phyloP scores from a whole-genome alignment of 805 yeast species.

The Candida saitoana region DNA sequence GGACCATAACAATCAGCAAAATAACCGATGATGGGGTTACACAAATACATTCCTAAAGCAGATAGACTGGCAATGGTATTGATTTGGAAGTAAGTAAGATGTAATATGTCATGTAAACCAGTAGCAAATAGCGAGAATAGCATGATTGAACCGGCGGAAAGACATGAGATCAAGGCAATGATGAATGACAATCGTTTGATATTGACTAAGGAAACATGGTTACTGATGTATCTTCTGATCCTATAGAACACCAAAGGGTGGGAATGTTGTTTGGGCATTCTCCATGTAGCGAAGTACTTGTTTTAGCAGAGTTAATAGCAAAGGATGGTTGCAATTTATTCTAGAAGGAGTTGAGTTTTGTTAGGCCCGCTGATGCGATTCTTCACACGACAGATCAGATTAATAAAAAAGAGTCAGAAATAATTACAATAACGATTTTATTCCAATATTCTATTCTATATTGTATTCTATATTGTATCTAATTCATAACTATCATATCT shows the following conservation, averaged over 20 bases:
- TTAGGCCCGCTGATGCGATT: too few species aligned
- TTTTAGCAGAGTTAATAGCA: too few species aligned
- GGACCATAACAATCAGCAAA: slow-evolving; percentile 86
- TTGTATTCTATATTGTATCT: too few species aligned
- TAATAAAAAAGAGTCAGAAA: too few species aligned
- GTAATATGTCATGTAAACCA: slow-evolving; percentile 54
- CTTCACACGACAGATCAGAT: neutral
- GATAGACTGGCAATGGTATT: slow-evolving; percentile 73
- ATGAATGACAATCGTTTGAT: slow-evolving; percentile 51
- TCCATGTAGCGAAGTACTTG: too few species aligned
- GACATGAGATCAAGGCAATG: slow-evolving; percentile 59
- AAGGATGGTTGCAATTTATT: too few species aligned
- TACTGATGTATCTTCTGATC: slow-evolving; percentile 40
- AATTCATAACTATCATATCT: too few species aligned
- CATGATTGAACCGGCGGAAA: slow-evolving; percentile 77
- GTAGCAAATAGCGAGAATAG: slow-evolving; percentile 78
- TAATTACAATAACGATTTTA: too few species aligned
- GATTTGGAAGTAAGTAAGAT: slow-evolving; percentile 57
- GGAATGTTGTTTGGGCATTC: slow-evolving; percentile 9
- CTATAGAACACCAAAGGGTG: slow-evolving; percentile 34
- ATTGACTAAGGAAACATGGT: slow-evolving; percentile 36
- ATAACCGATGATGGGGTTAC: slow-evolving; percentile 78
- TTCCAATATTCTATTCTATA: too few species aligned
- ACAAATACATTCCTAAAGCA: slow-evolving; percentile 77
- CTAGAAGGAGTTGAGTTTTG: too few species aligned